Base-by-base conservation (phyloP, 192 early-diverging fungal species). In the Paraglomus brasilianum region DNA sequence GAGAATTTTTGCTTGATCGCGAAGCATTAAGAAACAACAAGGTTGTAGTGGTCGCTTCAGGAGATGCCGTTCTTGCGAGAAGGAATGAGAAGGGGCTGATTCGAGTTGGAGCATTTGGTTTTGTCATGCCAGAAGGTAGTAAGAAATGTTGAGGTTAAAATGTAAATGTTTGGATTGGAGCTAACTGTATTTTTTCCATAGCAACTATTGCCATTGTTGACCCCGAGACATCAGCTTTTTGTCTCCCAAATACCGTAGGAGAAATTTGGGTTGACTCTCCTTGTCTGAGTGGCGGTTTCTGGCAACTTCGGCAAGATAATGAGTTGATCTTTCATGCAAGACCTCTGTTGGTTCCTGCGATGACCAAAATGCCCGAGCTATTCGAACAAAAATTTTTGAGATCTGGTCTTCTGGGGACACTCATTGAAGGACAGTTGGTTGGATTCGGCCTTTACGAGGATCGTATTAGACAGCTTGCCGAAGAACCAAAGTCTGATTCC, bases 201-300 rank as follows among this genome's bases (percentile, higher is more conserved):
- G 82, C 85, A 5, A 88, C 87, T 0, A 75, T 94, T 10, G 91
- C 87, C 2, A 84, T 95, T 46, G 92, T 95, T 0, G 89, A 95
- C 62, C 91, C 92, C 2, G 88, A 92, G 47, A 91, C 91, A 63
- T 86, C 84, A 13, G 85, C 87, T 17, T 75, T 95, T 38, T 91
- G 88, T 47, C 82, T 87, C 8, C 78, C 87, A 1, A 85, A 91
- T 74, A 80, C 85, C 1, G 84, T 93, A 60, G 93, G 93, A 48
- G 93, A 95, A 79, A 82, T 95, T n/a, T 93, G 92, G 91, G 81
- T 93, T 8, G 82, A 87, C 71, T 86, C 89, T 4, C 87, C 88
- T 13, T 86, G 82, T 30, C 76, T 95, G 46, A 84, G 87, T 8
- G 83, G 82, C 24, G 88, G 88, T 6, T 93, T 93, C 79, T 92